Percentiles rank a stretch among this genome's conserved stretches.
These are phyloP conservation scores for Tylopilus sp. DNA, from an alignment of 768 basidiomycete species.

Conservation along the genomic window DNA sequence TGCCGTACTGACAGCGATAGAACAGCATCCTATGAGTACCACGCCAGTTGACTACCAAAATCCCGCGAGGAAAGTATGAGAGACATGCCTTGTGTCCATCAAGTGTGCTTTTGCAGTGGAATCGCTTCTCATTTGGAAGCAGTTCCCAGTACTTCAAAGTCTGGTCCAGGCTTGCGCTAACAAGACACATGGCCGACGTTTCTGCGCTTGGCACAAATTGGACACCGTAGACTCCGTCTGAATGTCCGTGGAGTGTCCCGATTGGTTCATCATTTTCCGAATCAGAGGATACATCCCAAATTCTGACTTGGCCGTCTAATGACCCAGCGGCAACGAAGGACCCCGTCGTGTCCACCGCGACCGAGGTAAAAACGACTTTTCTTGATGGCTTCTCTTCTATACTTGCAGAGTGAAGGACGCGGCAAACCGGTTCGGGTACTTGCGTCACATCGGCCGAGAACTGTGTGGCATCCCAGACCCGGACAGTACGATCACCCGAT, in stretches of 20 bases:
- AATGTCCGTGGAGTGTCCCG: constrained; percentile 24
- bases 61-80: neutral
- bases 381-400: constrained; percentile 16
- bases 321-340: constrained; percentile 48
- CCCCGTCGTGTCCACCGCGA: constrained; percentile 31
- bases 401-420: constrained; percentile 18
- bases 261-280: constrained; percentile 21
- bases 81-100: constrained; percentile 26
- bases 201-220: constrained; percentile 27
- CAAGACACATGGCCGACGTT: constrained; percentile 29
- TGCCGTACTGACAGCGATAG: constrained; percentile 30
- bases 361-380: constrained; percentile 29
- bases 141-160: constrained; percentile 47
- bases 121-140: constrained; percentile 21
- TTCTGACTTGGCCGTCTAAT: constrained; percentile 48
- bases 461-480: constrained; percentile 33
- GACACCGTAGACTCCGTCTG: constrained; percentile 29
- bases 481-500: constrained; percentile 35
- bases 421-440: constrained; percentile 16
- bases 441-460: constrained; percentile 19
- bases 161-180: constrained; percentile 29
- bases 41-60: neutral
- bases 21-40: constrained; percentile 27
- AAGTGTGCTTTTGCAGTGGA: constrained; percentile 30
- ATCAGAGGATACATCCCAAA: constrained; percentile 48